phyloP scores from a whole-genome alignment of 495 filamentous ascomycete species.

The Penicillium malachiteum region DNA sequence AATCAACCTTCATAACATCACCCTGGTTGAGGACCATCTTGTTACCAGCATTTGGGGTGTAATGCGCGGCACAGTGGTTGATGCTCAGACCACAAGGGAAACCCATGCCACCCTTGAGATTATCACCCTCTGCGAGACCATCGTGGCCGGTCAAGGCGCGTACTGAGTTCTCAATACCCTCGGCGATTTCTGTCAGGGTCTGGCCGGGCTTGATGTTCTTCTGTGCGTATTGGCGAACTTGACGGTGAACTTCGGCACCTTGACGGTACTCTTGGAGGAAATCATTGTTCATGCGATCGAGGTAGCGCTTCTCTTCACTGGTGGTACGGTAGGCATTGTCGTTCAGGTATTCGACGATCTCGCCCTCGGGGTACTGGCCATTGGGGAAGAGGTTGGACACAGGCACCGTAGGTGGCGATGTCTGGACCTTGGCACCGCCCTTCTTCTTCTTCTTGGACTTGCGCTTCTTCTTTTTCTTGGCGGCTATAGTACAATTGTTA shows the following conservation, averaged over 20 bases:
- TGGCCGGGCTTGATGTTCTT: slow-evolving; percentile 55
- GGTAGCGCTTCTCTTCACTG: slow-evolving; percentile 81
- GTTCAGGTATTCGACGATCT: slow-evolving; percentile 73
- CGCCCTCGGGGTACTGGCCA: slow-evolving; percentile 71
- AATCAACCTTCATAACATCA: slow-evolving; percentile 69
- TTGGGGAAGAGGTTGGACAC: slow-evolving; percentile 75
- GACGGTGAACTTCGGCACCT: slow-evolving; percentile 73
- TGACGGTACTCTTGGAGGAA: slow-evolving; percentile 86
- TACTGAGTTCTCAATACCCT: slow-evolving; percentile 61
- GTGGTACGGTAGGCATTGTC: slow-evolving; percentile 83
- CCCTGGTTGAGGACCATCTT: slow-evolving; percentile 55
- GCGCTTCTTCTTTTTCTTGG: slow-evolving; percentile 84
- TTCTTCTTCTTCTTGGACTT: slow-evolving; percentile 73
- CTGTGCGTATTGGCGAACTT: slow-evolving; percentile 60
- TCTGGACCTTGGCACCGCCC: slow-evolving; percentile 65
- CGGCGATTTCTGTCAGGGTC: slow-evolving; percentile 58
- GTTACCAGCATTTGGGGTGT: slow-evolving; percentile 61
- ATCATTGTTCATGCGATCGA: slow-evolving; percentile 79
- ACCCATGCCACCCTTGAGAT: slow-evolving; percentile 57
- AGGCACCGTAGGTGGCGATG: slow-evolving; percentile 71
- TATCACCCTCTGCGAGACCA: slow-evolving; percentile 58
- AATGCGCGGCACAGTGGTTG: slow-evolving; percentile 63
- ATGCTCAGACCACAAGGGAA: slow-evolving; percentile 62
- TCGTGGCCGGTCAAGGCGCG: slow-evolving; percentile 55
- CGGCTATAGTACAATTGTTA: slow-evolving; percentile 29